Conservation (phyloP, 495 filamentous ascomycete species). For the Baudoinia panamericana region DNA sequence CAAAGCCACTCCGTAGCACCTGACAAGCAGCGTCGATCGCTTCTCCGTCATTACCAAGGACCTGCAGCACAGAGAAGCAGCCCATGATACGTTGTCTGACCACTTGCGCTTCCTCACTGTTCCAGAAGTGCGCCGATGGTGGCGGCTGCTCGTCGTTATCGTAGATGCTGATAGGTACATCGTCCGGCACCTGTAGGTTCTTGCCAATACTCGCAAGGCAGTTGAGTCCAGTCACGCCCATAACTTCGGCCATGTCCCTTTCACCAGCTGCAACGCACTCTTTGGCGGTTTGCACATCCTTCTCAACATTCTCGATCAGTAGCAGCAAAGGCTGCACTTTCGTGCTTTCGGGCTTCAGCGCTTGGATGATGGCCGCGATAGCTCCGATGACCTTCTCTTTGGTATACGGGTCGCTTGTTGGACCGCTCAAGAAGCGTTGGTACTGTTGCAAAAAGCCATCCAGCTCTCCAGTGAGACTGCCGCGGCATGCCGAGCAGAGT, state of each 20-base stretch:
- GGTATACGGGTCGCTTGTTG: constrained; percentile 50
- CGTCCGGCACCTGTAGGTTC: constrained; percentile 60
- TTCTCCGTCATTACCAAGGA: constrained; percentile 49
- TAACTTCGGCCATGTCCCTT: constrained; percentile 36
- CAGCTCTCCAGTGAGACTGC: constrained; percentile 55
- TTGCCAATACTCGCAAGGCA: constrained; percentile 68
- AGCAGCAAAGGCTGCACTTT: constrained; percentile 49
- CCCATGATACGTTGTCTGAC: constrained; percentile 48
- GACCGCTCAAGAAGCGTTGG: constrained; percentile 45
- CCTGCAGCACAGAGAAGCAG: constrained; percentile 35
- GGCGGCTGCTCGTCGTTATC: constrained; percentile 26
- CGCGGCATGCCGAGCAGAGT: constrained; percentile 70
- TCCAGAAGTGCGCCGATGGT: constrained; percentile 44
- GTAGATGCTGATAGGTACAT: constrained; percentile 55
- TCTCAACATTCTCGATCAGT: constrained; percentile 51
- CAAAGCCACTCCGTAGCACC: constrained; percentile 33
- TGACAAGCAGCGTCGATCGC: constrained; percentile 79
- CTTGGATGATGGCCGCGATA: constrained; percentile 76
- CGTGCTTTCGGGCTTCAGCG: constrained; percentile 47
- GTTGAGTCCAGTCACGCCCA: constrained; percentile 52
- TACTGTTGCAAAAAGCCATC: constrained; percentile 68
- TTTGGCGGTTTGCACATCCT: constrained; percentile 42
- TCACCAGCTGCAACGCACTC: constrained; percentile 23
- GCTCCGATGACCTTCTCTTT: constrained; percentile 74
- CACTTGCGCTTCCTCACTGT: constrained; percentile 37